These are phyloP conservation scores for Corylus heterophylla DNA, from an alignment of 306 rosid species.

Conservation along the genomic window DNA sequence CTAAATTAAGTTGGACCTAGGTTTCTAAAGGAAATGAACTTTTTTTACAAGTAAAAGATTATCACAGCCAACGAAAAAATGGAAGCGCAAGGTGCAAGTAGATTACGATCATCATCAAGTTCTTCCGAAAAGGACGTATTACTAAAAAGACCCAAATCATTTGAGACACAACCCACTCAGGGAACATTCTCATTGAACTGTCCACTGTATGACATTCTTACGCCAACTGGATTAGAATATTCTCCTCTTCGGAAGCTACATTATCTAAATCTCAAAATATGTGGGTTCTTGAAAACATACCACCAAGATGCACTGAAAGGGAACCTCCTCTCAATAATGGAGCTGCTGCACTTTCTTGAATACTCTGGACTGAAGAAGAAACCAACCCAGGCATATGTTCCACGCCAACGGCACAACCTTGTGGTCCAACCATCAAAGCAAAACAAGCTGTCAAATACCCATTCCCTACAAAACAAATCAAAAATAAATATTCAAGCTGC, in stretches of 20 bases:
- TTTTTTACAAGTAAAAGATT: no score
- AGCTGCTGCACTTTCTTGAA: constrained; percentile 14
- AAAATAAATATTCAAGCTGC: no score
- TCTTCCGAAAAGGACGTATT: not conserved
- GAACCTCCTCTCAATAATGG: no score
- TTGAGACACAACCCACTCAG: not conserved
- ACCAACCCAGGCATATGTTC: constrained; percentile 88
- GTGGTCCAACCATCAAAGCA: constrained; percentile 83
- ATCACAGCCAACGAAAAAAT: no score
- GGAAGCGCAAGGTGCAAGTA: not conserved
- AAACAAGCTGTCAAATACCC: constrained; percentile 93
- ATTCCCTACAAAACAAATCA: constrained; percentile 36
- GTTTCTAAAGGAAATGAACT: not conserved
- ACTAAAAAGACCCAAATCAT: not conserved
- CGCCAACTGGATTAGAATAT: not conserved
- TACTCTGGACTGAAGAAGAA: constrained; percentile 67
- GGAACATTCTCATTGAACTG: not conserved
- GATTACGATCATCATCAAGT: not conserved
- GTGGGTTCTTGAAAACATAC: no score
- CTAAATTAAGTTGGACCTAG: not conserved
- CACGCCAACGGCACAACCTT: constrained; percentile 76
- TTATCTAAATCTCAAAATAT: no score
- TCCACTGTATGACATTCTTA: not conserved
- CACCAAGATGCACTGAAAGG: no score
- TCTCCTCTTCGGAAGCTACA: no score